Evolutionary conservation across 2,329 filamentous ascomycete species (phyloP).

Genomic region (Calonectria ilicicola): DNA sequence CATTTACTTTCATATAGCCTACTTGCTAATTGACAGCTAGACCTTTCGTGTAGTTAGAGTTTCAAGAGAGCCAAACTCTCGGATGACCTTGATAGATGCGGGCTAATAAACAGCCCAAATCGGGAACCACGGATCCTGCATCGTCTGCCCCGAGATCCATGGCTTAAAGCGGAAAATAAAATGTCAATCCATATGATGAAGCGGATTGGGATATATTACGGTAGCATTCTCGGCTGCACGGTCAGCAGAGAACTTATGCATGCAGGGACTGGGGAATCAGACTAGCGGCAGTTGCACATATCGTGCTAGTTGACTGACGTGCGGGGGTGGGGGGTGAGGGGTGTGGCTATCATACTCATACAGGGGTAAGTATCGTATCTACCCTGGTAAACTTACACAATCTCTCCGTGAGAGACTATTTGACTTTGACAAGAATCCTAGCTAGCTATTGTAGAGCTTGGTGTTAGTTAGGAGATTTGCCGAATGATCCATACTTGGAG

Average conservation of each 20-base stretch:
- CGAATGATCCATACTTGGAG: neutral
- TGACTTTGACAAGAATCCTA: neutral
- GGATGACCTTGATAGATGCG: neutral
- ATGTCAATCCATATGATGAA: too few relatives aligned
- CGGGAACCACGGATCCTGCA: neutral
- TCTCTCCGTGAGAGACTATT: neutral
- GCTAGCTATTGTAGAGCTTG: neutral
- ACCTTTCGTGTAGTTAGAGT: neutral
- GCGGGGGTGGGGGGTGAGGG: neutral
- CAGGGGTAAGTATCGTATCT: neutral
- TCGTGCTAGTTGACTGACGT: neutral
- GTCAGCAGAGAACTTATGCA: too few relatives aligned
- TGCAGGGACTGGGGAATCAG: neutral
- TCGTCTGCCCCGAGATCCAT: neutral
- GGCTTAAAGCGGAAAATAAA: neutral
- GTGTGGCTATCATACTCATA: neutral
- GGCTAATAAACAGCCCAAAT: neutral
- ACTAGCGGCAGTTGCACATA: neutral
- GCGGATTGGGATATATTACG: too few relatives aligned
- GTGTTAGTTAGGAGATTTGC: neutral
- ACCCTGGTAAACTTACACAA: neutral
- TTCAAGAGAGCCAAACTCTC: neutral
- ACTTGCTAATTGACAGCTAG: neutral
- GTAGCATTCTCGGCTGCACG: too few relatives aligned
- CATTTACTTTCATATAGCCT: neutral